These are phyloP conservation scores for Fragaria nilgerrensis DNA, from an alignment of 306 rosid species.

Conservation along the genomic window DNA sequence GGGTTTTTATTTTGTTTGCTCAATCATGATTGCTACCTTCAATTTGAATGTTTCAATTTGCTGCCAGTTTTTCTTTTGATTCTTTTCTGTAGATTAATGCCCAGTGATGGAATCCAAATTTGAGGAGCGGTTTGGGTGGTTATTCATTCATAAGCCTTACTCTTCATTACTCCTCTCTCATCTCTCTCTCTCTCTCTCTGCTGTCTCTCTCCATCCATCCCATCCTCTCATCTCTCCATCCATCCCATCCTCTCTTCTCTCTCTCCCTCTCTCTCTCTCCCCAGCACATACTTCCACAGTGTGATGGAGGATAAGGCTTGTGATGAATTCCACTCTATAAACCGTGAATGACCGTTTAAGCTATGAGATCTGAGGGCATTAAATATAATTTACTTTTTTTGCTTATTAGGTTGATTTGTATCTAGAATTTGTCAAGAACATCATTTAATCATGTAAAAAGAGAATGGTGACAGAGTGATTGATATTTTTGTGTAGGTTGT, in stretches of 20 bases:
- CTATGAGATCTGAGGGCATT: constrained; percentile 10
- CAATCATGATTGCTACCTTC: background rate
- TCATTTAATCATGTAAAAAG: background rate
- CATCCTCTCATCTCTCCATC: background rate
- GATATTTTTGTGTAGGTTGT: constrained; percentile 51
- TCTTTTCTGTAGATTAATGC: background rate
- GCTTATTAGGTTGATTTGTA: background rate
- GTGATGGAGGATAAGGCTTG: background rate
- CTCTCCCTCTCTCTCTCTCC: background rate
- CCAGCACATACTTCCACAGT: background rate
- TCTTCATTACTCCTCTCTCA: background rate
- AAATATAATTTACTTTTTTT: background rate
- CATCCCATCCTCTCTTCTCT: background rate
- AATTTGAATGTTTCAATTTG: background rate
- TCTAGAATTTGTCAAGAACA: background rate
- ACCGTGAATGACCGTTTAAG: constrained; percentile 13
- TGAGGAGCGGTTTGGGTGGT: constrained; percentile 4
- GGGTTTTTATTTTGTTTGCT: background rate
- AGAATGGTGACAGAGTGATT: background rate
- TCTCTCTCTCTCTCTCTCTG: background rate
- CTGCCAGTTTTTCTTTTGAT: background rate
- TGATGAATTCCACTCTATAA: background rate
- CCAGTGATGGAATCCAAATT: constrained; percentile 2
- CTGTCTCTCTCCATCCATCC: background rate
- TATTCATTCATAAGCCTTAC: background rate